A percentile compares a stretch with the other conserved stretches of the same genome.
These are phyloP conservation scores for Noccaea caerulescens DNA, from an alignment of 345 rosid genomes.

Conservation along the genomic window DNA sequence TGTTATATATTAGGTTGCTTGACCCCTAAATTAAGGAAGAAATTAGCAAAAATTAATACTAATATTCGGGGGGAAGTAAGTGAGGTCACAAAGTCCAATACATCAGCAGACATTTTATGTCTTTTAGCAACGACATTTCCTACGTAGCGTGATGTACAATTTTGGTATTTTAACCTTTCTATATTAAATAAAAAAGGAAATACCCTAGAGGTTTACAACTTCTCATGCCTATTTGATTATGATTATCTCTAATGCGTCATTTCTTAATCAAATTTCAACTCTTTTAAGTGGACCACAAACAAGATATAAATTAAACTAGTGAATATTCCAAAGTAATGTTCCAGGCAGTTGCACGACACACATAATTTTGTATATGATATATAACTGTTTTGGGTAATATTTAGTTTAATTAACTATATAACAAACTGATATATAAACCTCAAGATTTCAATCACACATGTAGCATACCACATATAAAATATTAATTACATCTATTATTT, in stretches of 20 bases:
- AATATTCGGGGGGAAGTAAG: constrained; percentile 17
- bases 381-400: not conserved
- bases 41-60: not conserved
- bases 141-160: constrained; percentile 47
- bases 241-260: constrained; percentile 20
- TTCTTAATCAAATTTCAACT: constrained; percentile 32
- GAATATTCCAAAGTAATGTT: constrained; percentile 46
- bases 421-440: not conserved
- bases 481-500: not conserved
- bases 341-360: constrained; percentile 28
- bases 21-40: constrained; percentile 44
- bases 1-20: constrained; percentile 26
- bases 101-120: constrained; percentile 47
- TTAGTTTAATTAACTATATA: not conserved
- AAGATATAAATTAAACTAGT: constrained; percentile 30
- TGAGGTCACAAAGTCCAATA: constrained; percentile 44
- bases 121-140: constrained; percentile 39
- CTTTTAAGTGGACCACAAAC: constrained; percentile 35
- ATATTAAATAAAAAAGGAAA: constrained; percentile 27
- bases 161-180: constrained; percentile 38
- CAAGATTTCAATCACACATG: no score
- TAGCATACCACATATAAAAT: no score
- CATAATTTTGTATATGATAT: not conserved
- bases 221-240: constrained; percentile 35
- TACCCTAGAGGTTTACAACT: constrained; percentile 37